phyloP scores from a whole-genome alignment of 495 filamentous ascomycete genomes.

The Trichoderma orchidacearum region DNA sequence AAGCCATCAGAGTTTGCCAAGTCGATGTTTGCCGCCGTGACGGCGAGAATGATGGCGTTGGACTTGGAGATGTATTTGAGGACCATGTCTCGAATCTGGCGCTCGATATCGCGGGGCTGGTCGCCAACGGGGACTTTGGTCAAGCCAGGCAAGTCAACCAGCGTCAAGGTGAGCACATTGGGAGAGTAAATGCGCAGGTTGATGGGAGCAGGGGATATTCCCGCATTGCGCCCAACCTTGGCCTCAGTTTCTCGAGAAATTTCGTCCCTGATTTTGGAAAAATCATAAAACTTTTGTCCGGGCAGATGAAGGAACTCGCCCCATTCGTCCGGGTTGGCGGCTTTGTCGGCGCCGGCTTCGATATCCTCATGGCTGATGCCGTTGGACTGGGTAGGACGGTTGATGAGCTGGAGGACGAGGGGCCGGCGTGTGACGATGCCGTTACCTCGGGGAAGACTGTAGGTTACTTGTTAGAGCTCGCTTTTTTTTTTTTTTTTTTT shows the following conservation, averaged over 20 bases:
- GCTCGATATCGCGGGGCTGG: constrained; percentile 96
- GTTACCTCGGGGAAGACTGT: constrained; percentile 87
- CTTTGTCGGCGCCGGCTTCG: constrained; percentile 51
- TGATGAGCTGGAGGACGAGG: constrained; percentile 95
- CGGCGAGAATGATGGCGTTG: constrained; percentile 94
- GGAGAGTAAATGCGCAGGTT: constrained; percentile 96
- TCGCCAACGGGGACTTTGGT: constrained; percentile 98
- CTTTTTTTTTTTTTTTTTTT: constrained; percentile 5
- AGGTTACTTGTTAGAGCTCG: constrained; percentile 2
- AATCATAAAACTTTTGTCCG: constrained; percentile 96
- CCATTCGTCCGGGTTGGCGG: constrained; percentile 90
- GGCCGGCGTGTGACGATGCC: constrained; percentile 96
- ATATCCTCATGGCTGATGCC: constrained; percentile 57
- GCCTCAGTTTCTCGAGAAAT: constrained; percentile 93
- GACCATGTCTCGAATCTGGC: constrained; percentile 96
- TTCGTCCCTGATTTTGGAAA: constrained; percentile 98
- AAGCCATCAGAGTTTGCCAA: constrained; percentile 96
- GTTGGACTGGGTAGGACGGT: constrained; percentile 62
- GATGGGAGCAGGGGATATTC: constrained; percentile 91
- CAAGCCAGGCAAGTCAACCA: constrained; percentile 94
- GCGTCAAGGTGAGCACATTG: constrained; percentile 91
- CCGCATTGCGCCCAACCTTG: constrained; percentile 92
- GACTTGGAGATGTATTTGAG: constrained; percentile 96
- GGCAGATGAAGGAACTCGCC: constrained; percentile 98
- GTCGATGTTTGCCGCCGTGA: constrained; percentile 94